Base-by-base conservation (phyloP, 1,139 yeast genomes). In the Candida sp. region DNA sequence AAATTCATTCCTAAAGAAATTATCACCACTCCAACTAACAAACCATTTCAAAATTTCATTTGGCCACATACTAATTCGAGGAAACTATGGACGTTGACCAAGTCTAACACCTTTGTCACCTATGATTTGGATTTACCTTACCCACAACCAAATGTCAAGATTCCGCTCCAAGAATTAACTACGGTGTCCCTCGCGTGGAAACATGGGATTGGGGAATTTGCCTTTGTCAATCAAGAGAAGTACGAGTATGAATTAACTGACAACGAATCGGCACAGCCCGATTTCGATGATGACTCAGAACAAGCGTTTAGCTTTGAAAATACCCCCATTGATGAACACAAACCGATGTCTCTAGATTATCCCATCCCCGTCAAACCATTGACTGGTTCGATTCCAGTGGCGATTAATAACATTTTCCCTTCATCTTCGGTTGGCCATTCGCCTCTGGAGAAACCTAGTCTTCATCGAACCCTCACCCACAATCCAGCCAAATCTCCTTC, bases 1-100 rank as follows among this genome's bases (percentile, higher is more conserved):
- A 87, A 84, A 51, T 84, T 77, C 57, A 78, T 91, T 11, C 97
- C 99, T 0, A 75, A 77, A 42, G 81, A 84, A 54, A 74, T 83
- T 4, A 68, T 88, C 33, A 82, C 79, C 71, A 71, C 77, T 22
- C 69, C 74, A 34, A 77, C 80, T 2, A 68, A 69, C 36, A 71
- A 71, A 40, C 70, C 74, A 0, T 63, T 71, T 42, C 75, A 68
- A 43, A 73, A 73, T 52, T 73, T 73, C 48, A 60, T 71, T 3
- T 73, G 78, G 78, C 70, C 75, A 4, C 53, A 52, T 15, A 66
- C 64, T 46, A 47, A 55, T 1, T 41, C 56, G 1, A 57, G 75
- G 36, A 61, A 55, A 44, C 44, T 73, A 3, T 73, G 77, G 77
- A 63, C 77, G 5, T 49, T 73, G 25, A 66, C 75, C 21, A 73